Evolutionary conservation across 2,329 filamentous ascomycete species (phyloP), one percentile per base, ranked within the genome.

Genomic region (Dissoconium aciculare): DNA sequence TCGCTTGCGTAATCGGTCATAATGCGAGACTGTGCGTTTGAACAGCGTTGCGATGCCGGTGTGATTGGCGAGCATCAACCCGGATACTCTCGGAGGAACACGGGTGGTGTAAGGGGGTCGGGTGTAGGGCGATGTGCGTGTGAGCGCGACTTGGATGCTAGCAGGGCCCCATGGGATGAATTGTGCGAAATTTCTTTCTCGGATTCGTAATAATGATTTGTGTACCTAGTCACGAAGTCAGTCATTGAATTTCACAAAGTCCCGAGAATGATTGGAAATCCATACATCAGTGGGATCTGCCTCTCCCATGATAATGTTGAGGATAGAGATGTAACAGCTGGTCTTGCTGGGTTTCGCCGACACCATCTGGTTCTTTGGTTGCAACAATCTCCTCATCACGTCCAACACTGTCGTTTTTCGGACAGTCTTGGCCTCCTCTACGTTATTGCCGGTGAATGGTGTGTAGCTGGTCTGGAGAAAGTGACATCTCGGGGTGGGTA

Each of bases 311-410:
- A 98, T 98, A 48, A 98, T 93, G 57, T 98, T 95, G 40, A 98
- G 66, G 45, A 98, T 95, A 28, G 84, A 93, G 51, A 98, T 95
- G 63, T 98, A 98, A 63, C 89, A 98, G 60, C 84, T 94, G 63
- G 83, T 91, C 63, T 95, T 95, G 48, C 79, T 81, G 1, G 87
- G 85, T 34, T 84, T 78, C 13, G 89, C 93, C 14, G 85, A 93
- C 27, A 98, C 89, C 89, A 98, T 98, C 53, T 91, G 77, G 59
- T 98, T 98, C 67, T 98, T 98, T 23, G 89, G 89, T 58, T 98
- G 91, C 35, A 98, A 64, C 14, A 98, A 64, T 36, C 89, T 71
- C 34, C 89, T 74, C 89, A 98, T 98, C 39, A 98, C 91, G 54
- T 98, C 89, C 24, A 98, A 61, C 5, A 98, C 89, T 1, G 89